A percentile compares a stretch with the other conserved stretches of the same genome.
phyloP scores from a whole-genome alignment of 2,329 filamentous ascomycete species.

The Botryosphaeria dothidea region DNA sequence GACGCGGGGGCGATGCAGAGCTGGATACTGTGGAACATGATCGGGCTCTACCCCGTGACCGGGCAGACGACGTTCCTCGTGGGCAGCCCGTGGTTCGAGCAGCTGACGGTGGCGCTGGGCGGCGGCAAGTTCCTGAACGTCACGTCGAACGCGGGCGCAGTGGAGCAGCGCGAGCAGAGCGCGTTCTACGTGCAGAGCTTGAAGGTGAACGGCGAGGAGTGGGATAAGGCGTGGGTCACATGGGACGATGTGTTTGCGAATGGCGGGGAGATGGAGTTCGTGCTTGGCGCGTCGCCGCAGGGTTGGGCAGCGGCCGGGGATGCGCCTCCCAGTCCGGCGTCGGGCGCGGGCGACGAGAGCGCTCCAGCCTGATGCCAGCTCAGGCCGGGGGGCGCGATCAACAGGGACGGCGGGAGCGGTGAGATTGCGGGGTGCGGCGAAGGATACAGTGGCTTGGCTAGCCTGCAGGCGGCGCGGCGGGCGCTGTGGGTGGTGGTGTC shows the following conservation, averaged over 20 bases:
- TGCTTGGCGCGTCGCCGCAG: constrained; percentile 29
- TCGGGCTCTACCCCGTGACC: constrained; percentile 68
- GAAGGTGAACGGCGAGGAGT: constrained; percentile 63
- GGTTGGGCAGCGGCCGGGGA: constrained; percentile 40
- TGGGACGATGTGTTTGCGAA: constrained; percentile 67
- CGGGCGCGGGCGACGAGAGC: background rate
- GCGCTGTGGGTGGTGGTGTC: background rate
- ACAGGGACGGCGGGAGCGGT: background rate
- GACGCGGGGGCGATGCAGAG: constrained; percentile 74
- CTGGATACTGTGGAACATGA: constrained; percentile 51
- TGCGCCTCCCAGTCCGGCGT: constrained; percentile 18
- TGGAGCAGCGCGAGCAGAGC: constrained; percentile 43
- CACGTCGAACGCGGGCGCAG: constrained; percentile 52
- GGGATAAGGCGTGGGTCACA: constrained; percentile 65
- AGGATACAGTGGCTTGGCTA: background rate
- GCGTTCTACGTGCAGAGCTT: constrained; percentile 65
- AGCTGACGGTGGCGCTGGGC: constrained; percentile 61
- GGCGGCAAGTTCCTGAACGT: constrained; percentile 56
- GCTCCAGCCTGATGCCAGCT: constrained; percentile 10
- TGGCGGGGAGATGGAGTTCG: constrained; percentile 38
- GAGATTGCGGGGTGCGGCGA: background rate
- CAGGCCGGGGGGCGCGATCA: constrained; percentile 2
- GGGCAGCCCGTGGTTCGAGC: constrained; percentile 44
- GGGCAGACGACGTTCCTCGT: constrained; percentile 69
- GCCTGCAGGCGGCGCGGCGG: background rate